Base-by-base conservation (phyloP, 192 early-diverging fungal genomes). In the Spizellomyces sp. region DNA sequence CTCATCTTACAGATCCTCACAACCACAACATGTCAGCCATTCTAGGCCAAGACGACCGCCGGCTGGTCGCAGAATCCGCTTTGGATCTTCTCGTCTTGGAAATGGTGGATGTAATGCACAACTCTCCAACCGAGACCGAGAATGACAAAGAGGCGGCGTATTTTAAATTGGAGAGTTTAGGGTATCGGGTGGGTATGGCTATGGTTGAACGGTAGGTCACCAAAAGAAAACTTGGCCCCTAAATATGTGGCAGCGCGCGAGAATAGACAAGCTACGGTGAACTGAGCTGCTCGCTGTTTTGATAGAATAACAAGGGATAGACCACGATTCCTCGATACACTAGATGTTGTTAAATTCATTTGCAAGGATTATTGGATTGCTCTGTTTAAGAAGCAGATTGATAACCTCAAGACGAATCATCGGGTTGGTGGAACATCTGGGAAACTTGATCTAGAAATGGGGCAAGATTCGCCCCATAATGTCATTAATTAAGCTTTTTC, bases 391-490 rank as follows among this genome's bases (percentile, higher is more conserved):
- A 95, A 98, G 66, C 96, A 99, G 75, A 89, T 99, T 46, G 98
- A 99, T 73, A 98, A 98, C 70, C 82, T 99, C 9, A 99, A 99
- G 78, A 98, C 98, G 9, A 99, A 99, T 79, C 98, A 98, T 70
- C 80, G 94, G 45, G 92, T 94, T 72, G 62, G 82, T 6, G n/a
- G n/a, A 5, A 7, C 3, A 17, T 54, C 52, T 54, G 14, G 19
- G 0, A n/a, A 36, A 36, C 27, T 36, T 36, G n/a, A 36, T 36
- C 27, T 36, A 36, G 27, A 36, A 36, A 36, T 36, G 27, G 27
- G 27, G 27, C 0, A 7, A 0, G 0, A 15, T 42, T 19, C 59
- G 17, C 22, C 6, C n/a, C 42, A 41, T 15, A 5, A 41, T 65
- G 42, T 43, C 44, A 43, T 65, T 27, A 65, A 19, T 46, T 0